Percentiles rank a stretch among this genome's conserved stretches.
Evolutionary conservation across 306 rosid species (phyloP).

Genomic region (Prunus dulcis): DNA sequence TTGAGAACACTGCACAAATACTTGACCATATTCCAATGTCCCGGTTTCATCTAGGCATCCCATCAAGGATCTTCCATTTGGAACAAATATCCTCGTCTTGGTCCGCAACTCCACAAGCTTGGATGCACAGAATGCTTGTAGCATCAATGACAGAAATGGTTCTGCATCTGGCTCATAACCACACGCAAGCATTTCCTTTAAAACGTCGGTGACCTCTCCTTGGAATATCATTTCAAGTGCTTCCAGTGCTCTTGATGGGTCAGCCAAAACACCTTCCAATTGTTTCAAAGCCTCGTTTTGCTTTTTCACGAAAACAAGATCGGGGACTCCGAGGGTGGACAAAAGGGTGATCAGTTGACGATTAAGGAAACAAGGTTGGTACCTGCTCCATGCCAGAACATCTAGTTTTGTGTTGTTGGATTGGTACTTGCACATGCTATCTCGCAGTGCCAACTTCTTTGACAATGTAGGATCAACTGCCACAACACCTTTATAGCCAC

Average conservation of each 20-base stretch:
- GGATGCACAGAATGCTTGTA: slow-evolving; percentile 27
- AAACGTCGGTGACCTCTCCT: slow-evolving; percentile 23
- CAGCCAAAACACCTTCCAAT: slow-evolving; percentile 25
- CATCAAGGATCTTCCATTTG: slow-evolving; percentile 38
- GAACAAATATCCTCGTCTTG: slow-evolving; percentile 29
- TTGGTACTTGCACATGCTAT: slow-evolving; percentile 41
- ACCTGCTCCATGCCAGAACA: slow-evolving; percentile 41
- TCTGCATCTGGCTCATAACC: slow-evolving; percentile 41
- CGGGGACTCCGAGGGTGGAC: slow-evolving; percentile 34
- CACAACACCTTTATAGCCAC: slow-evolving; percentile 47
- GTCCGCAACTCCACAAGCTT: slow-evolving; percentile 23
- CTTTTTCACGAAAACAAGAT: slow-evolving; percentile 18
- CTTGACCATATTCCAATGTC: slow-evolving; percentile 37
- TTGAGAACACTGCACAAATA: slow-evolving; percentile 33
- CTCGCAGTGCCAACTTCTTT: slow-evolving; percentile 31
- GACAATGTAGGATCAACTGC: slow-evolving; percentile 38
- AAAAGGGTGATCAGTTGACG: slow-evolving; percentile 39
- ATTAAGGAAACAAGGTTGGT: slow-evolving; percentile 41
- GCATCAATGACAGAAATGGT: slow-evolving; percentile 46
- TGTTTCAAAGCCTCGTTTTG: slow-evolving; percentile 26
- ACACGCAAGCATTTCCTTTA: slow-evolving; percentile 35
- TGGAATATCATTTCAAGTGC: slow-evolving; percentile 30
- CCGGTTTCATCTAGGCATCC: slow-evolving; percentile 50
- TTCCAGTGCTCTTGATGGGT: slow-evolving; percentile 28
- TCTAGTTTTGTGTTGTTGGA: slow-evolving; percentile 27